Percentiles rank a stretch among this genome's conserved stretches.
Evolutionary conservation across 2,329 filamentous ascomycete genomes (phyloP).

Genomic region (Monosporascus cannonballus): DNA sequence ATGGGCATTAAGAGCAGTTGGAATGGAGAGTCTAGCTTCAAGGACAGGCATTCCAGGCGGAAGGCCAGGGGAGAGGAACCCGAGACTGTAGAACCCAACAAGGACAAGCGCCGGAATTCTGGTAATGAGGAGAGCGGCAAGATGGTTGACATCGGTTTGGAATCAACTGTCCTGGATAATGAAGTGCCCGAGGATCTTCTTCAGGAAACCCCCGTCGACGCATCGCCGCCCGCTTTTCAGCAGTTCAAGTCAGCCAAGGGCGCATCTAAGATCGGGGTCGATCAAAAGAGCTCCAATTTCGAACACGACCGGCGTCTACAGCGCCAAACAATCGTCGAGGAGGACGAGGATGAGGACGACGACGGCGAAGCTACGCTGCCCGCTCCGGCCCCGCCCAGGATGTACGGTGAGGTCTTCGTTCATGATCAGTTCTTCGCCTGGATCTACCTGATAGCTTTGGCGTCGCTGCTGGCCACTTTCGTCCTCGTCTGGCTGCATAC

Average conservation of each 20-base stretch:
- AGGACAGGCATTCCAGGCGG: conserved; percentile 31
- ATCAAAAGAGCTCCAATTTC: conserved; percentile 36
- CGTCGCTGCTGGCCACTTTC: conserved; percentile 80
- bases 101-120: conserved; percentile 24
- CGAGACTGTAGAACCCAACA: conserved; percentile 20
- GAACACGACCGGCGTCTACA: conserved; percentile 43
- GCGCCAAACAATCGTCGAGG: conserved; percentile 32
- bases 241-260: conserved; percentile 42
- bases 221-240: conserved; percentile 57
- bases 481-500: conserved; percentile 89
- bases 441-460: conserved; percentile 79
- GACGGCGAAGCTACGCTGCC: conserved; percentile 13
- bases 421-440: conserved; percentile 92
- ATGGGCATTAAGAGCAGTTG: conserved; percentile 59
- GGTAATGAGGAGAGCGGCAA: conserved; percentile 46
- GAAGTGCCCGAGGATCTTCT: conserved; percentile 57
- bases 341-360: conserved; percentile 29
- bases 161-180: conserved; percentile 56
- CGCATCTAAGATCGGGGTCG: conserved; percentile 29
- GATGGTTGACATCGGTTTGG: conserved; percentile 84
- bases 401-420: conserved; percentile 63
- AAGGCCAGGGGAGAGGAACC: conserved; percentile 34
- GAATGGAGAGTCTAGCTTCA: conserved; percentile 48
- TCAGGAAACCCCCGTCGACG: conserved; percentile 45
- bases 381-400: conserved; percentile 47